Evolutionary conservation across 352 stramenopile genomes (phyloP), one percentile per base, ranked within the genome.

Genomic region (Pythium phragmitis): DNA sequence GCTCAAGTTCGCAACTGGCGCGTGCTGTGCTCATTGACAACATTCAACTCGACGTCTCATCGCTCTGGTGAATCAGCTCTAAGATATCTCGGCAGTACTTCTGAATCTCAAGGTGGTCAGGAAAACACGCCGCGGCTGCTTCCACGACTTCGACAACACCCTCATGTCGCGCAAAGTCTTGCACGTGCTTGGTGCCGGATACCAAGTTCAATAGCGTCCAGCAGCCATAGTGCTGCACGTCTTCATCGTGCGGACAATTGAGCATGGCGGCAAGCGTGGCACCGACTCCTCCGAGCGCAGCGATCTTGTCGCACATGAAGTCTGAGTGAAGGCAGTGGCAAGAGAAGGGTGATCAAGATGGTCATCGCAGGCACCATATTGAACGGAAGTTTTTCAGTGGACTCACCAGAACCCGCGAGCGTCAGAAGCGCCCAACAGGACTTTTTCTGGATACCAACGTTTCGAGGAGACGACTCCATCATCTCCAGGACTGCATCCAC

Each of bases 361-460:
- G 0, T 46, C 39, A 2, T 19, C 9, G 16, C 13, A 46, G 39
- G 39, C 34, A 39, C 34, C 7, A 39, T 11, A 6, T 39, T 2
- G 34, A 6, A 39, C 34, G 34, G 34, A 39, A 13, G 11, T 39
- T 39, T 2, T 9, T n/a, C 13, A 46, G 13, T 17, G 17, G 13
- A 53, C 55, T 16, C 65, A 92, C 83, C 83, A 63, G 84, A 92
- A 26, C 80, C 79, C 39, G 88, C 80, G 2, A 97, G 67, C 14
- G 87, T 96, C 42, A 92, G 69, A 4, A 98, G 61, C 30, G 85
- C 84, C 86, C 86, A 97, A 45, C 86, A 94, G 26, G 85, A 82
- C 48, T 77, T 73, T 66, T 92, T 87, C 71, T 98, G 91, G 11
- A 97, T 72, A 9, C 45, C 60, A 5, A 61, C n/a, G 19, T 86